Evolutionary conservation across 78 protist species (phyloP), one percentile per base, ranked within the genome.

Genomic region (Blattamonas nauphoetae): DNA sequence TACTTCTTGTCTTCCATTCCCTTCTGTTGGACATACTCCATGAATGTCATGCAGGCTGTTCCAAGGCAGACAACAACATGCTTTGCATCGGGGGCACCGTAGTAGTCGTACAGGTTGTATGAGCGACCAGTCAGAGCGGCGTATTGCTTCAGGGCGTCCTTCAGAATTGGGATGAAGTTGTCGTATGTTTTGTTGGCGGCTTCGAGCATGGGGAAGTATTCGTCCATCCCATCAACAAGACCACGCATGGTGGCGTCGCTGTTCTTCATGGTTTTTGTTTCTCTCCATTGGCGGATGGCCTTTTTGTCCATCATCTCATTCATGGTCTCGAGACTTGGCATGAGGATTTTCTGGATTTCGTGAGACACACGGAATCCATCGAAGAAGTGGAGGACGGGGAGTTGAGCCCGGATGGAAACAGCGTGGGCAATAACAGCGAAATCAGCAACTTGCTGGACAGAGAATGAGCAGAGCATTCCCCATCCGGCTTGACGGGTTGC

Each of bases 321-420:
- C 83, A 79, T 4, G 83, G 32, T 87, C 44, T 93, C 94, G 55
- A 64, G 55, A 42, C 87, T 2, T n/a, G 84, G 44, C n/a, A 38
- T 2, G 29, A 42, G 32, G 45, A 93, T 87, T 79, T 91, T 91
- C 41, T 81, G 2, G 34, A 91, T 35, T 45, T 87, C 94, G 88
- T 86, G 93, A 44, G 89, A 64, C 0, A 87, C 80, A 4, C 95
- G 89, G 91, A 87, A 90, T 0, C 95, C 95, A 45, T 93, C 95
- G 71, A 90, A 93, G 86, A 93, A 92, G 86, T 93, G 95, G 29
- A 91, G 0, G 78, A 93, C 84, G 29, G 95, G 95, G 1, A 90
- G 42, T 1, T 45, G 35, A 3, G 90, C 32, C 46, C 90, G 36
- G 44, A 93, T 3, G 46, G 92, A 83, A 11, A 93, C 0, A 1